These are phyloP conservation scores for Yamadazyma siamensis DNA, from an alignment of 1,139 yeast genomes.

Conservation along the genomic window DNA sequence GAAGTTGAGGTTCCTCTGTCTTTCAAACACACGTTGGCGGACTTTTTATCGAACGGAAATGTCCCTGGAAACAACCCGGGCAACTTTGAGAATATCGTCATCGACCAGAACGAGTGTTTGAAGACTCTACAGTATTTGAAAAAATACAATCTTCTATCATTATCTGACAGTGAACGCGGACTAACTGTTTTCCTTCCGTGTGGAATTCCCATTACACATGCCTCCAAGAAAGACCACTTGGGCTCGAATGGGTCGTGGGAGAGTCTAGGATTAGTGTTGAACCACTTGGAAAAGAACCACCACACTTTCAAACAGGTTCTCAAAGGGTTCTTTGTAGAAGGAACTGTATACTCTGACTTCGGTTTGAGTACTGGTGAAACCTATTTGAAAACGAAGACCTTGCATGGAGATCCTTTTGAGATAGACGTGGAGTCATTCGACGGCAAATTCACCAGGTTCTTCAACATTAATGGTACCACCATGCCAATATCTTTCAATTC, in stretches of 20 bases:
- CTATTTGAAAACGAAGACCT: conserved; percentile 23
- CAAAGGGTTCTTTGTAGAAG: conserved; percentile 58
- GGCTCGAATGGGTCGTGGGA: conserved; percentile 45
- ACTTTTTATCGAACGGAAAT: conserved; percentile 35
- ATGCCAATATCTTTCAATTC: conserved; percentile 45
- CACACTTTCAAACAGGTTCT: conserved; percentile 50
- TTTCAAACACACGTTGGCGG: conserved; percentile 37
- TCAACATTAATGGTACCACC: conserved; percentile 25
- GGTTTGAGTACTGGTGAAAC: conserved; percentile 22
- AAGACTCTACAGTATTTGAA: conserved; percentile 33
- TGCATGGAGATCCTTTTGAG: conserved; percentile 35
- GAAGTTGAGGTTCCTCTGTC: conserved; percentile 39
- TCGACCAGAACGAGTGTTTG: conserved; percentile 37
- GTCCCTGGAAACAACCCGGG: conserved; percentile 28
- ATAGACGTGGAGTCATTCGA: conserved; percentile 20
- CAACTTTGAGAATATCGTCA: conserved; percentile 27
- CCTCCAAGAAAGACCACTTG: conserved; percentile 1
- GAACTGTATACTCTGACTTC: conserved; percentile 66
- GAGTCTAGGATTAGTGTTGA: conserved; percentile 55
- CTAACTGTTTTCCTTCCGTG: conserved; percentile 82
- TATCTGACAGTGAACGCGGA: conserved; percentile 54
- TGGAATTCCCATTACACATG: conserved; percentile 24
- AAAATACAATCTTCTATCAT: conserved; percentile 27
- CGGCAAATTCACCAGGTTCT: conserved; percentile 24
- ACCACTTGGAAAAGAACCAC: conserved; percentile 54